phyloP scores from a whole-genome alignment of 805 yeast species.

The Ogataea neopini region DNA sequence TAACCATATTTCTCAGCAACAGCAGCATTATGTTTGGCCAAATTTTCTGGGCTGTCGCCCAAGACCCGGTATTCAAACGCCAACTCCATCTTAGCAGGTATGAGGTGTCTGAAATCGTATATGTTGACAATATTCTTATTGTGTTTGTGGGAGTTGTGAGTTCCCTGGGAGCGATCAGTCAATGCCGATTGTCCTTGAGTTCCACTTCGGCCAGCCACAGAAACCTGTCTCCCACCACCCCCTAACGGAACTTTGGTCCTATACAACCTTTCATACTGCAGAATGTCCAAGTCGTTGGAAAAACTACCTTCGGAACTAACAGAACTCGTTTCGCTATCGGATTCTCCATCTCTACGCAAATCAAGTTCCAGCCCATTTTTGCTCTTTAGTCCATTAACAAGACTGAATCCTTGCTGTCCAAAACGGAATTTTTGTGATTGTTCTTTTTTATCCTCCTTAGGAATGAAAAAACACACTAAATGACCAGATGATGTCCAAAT shows the following conservation, averaged over 20 bases:
- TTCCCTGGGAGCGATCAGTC: constrained; percentile 37
- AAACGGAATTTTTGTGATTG: constrained; percentile 45
- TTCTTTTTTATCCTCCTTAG: constrained; percentile 47
- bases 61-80: constrained; percentile 66
- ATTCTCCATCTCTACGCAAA: constrained; percentile 23
- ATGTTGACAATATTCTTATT: constrained; percentile 59
- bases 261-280: constrained; percentile 54
- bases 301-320: constrained; percentile 56
- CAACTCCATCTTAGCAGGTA: constrained; percentile 73
- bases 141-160: constrained; percentile 25
- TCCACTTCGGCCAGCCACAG: constrained; percentile 29
- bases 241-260: constrained; percentile 43
- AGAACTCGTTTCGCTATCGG: constrained; percentile 31
- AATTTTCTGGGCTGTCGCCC: constrained; percentile 61
- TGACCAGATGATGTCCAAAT: constrained; percentile 80
- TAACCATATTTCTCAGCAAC: constrained; percentile 68
- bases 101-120: constrained; percentile 63
- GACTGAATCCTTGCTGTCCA: constrained; percentile 56
- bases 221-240: constrained; percentile 19
- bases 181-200: constrained; percentile 39
- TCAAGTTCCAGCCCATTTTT: constrained; percentile 26
- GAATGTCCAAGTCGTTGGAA: constrained; percentile 66
- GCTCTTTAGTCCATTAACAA: constrained; percentile 33
- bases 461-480: constrained; percentile 78
- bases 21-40: constrained; percentile 68